These are phyloP conservation scores for Emericellopsis cladophorae DNA, from an alignment of 2,329 filamentous ascomycete species.

Conservation along the genomic window DNA sequence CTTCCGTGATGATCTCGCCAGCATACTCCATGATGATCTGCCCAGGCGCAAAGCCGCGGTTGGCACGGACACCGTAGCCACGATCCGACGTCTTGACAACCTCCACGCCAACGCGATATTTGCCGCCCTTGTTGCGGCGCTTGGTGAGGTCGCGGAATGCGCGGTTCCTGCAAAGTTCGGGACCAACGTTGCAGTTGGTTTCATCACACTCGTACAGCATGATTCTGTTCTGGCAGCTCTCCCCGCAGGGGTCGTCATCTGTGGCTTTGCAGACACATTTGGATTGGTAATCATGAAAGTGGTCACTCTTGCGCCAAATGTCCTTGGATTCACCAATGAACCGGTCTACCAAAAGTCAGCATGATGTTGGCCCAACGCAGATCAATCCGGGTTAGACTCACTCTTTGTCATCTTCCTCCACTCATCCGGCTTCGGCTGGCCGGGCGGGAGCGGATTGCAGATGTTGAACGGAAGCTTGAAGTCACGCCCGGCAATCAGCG, in stretches of 20 bases:
- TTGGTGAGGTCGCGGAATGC: constrained; percentile 71
- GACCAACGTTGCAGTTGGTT: constrained; percentile 71
- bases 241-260: constrained; percentile 64
- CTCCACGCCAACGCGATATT: constrained; percentile 87
- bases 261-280: constrained; percentile 61
- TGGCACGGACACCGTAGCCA: constrained; percentile 84
- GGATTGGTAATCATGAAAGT: constrained; percentile 60
- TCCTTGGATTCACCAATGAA: constrained; percentile 76
- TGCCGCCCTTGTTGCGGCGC: constrained; percentile 65
- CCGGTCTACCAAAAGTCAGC: constrained; percentile 46
- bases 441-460: constrained; percentile 74
- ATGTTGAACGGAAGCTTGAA: constrained; percentile 86
- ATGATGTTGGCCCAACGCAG: not conserved
- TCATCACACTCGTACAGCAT: constrained; percentile 97
- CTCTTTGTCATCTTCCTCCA: constrained; percentile 89
- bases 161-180: constrained; percentile 69
- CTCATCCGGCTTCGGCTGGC: constrained; percentile 83
- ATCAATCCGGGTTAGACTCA: constrained; percentile 27
- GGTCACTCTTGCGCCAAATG: constrained; percentile 69
- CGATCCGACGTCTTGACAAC: constrained; percentile 83
- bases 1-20: constrained; percentile 92
- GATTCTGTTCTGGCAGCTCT: constrained; percentile 85
- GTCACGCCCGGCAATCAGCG: constrained; percentile 60
- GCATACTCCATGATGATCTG: constrained; percentile 99
- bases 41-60: constrained; percentile 72